Base-by-base conservation (phyloP, 1,139 yeast genomes). In the Wickerhamomyces sp. region DNA sequence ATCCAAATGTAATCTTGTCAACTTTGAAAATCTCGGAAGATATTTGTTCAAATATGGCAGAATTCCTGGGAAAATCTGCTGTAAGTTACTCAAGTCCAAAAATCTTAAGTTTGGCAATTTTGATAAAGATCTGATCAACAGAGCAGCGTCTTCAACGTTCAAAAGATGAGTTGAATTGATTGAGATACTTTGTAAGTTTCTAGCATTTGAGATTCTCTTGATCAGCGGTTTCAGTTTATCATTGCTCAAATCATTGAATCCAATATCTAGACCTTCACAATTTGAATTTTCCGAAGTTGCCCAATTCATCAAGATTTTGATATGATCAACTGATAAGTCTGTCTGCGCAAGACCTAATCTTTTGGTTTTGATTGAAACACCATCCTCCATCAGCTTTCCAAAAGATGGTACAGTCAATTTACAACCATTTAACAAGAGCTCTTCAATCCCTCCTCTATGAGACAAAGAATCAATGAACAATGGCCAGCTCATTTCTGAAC, bases 211-310 rank as follows among this genome's bases (percentile, higher is more conserved):
- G n/a, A 65, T 46, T 48, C 56, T 55, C 37, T 62, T 56, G 36
- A 64, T 59, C 55, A 65, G 45, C 26, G 77, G 74, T 47, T 66
- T 67, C 51, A 79, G 63, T 56, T 78, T 78, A 6, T 78, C 78
- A 7, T 73, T 57, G 44, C 80, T 74, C 51, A 90, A 65, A 60
- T 85, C 88, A 62, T 90, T 90, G 54, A 84, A 90, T 1, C 93
- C 95, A 41, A 90, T 66, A 68, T 90, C 96, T 26, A 91, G 75
- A 2, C 97, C 97, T 53, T 83, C 80, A 60, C 91, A 80, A 15
- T 73, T 73, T 15, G 81, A 72, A 15, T 66, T 62, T 9, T 75
- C 73, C 31, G 66, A 60, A 4, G 79, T 70, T 39, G 85, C 72
- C 93, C 95, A 87, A 42, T 76, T 67, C 18, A 81, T 73, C 30